Base-by-base conservation (phyloP, 495 filamentous ascomycete species). In the Zalerion maritima region DNA sequence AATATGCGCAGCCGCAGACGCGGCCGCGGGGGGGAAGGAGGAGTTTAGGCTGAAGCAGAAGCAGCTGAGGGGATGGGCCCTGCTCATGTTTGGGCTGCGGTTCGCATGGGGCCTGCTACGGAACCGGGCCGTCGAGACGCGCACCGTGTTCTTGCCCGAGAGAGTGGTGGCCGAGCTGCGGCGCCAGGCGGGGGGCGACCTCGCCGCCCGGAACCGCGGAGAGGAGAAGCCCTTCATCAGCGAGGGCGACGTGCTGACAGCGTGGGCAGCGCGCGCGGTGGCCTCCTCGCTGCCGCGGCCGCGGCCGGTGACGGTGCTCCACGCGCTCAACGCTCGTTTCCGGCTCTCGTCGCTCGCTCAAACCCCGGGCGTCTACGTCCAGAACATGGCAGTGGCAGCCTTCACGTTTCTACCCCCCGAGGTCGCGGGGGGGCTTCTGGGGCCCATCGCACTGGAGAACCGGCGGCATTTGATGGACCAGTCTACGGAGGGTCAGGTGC, bases 231-330 rank as follows among this genome's bases (percentile, higher is more conserved):
- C 58, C 34, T 63, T 63, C 32, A 28, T 63, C 14, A 54, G 48
- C 18, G 57, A 61, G 29, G 47, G 50, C 30, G 57, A 63, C 25
- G 45, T 63, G 7, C 25, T 63, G 10, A 47, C 46, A 0, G 52
- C 50, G 0, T 60, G 55, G 55, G 35, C 40, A 11, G 35, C 52
- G 31, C 42, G 47, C 6, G 30, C 48, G 0, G 49, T 47, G 3
- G 21, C 14, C 1, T 20, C 38, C 9, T 34, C 36, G 33, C 6
- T 24, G 2, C 42, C 39, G 31, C 13, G 41, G 14, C 30, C 45
- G 11, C 27, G 34, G n/a, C 29, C 29, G 14, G 37, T 34, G 12
- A 41, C 42, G 12, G 31, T 26, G 31, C 36, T 48, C 1, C 38
- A 42, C 13, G 43, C 24, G 12, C 42, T 40, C 11, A 50, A 45